Evolutionary conservation across 2,329 filamentous ascomycete genomes (phyloP).

Genomic region (Harringtonia lauricola): DNA sequence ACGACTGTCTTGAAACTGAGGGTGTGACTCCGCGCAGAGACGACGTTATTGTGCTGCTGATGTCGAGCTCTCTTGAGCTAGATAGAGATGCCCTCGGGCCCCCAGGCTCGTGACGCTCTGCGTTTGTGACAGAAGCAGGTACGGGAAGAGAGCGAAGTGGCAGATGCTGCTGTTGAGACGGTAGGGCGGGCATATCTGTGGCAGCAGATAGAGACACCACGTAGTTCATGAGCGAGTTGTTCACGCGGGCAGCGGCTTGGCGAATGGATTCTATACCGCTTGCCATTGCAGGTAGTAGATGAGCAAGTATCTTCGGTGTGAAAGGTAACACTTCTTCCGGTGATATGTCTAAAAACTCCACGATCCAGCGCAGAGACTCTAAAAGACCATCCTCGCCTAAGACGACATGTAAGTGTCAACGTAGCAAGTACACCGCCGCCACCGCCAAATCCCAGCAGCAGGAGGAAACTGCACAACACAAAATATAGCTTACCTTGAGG

Average conservation of each 20-base stretch:
- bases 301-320: conserved; percentile 81
- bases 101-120: conserved; percentile 32
- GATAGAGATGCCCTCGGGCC: conserved; percentile 41
- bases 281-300: conserved; percentile 88
- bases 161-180: conserved; percentile 15
- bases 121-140: background rate
- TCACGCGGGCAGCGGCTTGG: conserved; percentile 79
- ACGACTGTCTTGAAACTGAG: conserved; percentile 22
- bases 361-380: conserved; percentile 88
- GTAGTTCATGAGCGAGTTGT: conserved; percentile 84
- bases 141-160: background rate
- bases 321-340: conserved; percentile 94
- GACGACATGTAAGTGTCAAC: too few relatives aligned
- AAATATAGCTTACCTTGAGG: conserved; percentile 47
- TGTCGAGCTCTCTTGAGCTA: conserved; percentile 42
- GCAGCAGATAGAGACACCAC: conserved; percentile 85
- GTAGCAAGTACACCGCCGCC: too few relatives aligned
- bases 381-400: conserved; percentile 68
- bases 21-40: conserved; percentile 27
- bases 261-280: conserved; percentile 84
- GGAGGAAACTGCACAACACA: background rate
- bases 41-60: conserved; percentile 36
- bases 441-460: too few relatives aligned
- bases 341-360: conserved; percentile 92
- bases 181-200: conserved; percentile 22